Base-by-base conservation (phyloP, 2,329 filamentous ascomycete species). In the Domatiomyces catenatus region DNA sequence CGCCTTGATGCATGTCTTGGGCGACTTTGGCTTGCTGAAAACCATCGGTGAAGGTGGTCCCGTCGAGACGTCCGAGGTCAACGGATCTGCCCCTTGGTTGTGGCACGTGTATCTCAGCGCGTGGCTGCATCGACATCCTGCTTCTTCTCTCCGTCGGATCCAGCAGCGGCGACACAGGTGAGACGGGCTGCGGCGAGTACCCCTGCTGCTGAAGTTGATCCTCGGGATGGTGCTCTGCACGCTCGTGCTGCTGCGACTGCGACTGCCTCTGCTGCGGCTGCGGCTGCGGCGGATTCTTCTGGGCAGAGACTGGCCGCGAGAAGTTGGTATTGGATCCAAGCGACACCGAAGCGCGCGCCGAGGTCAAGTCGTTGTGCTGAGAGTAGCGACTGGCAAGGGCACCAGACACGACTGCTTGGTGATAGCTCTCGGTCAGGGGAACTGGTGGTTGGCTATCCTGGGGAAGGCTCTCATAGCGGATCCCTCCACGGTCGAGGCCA, bases 1-100 rank as follows among this genome's bases (percentile, higher is more conserved):
- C 56, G 22, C 56, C 58, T 48, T 56, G 52, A 48, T 56, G 53
- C 58, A 60, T 60, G 43, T 60, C 58, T 50, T 54, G 57, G n/a
- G 58, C 58, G 12, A 60, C 56, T 48, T 52, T 58, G 39, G 58
- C 56, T 47, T 48, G 44, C 48, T 56, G 57, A n/a, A 48, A 44
- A 17, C 42, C 22, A 36, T 53, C 56, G 24, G 52, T 53, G 32
- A 51, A 20, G 48, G 56, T 52, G 44, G 52, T 55, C 26, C 52
- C 58, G 50, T 59, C 55, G 8, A 54, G 53, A 18, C 54, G 52
- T 48, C 53, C 54, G 42, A 57, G 44, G 22, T 52, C 54, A 26
- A 48, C 50, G 3, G 56, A 54, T 26, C 48, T 51, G 42, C 46
- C 44, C 47, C 42, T 19, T 50, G 51, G n/a, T 48, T 48, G 22